Base-by-base conservation (phyloP, 208 protist species). In the Crithidia expoeki region DNA sequence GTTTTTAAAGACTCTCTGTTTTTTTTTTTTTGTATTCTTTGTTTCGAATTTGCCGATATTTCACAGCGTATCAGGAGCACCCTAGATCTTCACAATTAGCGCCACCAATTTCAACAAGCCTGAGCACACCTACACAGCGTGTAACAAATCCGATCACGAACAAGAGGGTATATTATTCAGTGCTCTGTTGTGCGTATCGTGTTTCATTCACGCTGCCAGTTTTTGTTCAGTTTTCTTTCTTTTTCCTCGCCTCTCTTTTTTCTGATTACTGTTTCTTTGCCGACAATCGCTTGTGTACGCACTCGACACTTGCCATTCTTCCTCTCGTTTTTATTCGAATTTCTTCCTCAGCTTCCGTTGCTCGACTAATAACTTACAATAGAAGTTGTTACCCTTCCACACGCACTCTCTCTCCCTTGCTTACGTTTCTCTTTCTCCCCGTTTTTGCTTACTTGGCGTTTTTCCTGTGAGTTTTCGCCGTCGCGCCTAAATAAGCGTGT, bases 311-410 rank as follows among this genome's bases (percentile, higher is more conserved):
- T 49, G n/a, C 23, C 21, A 60, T 25, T 17, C 27, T 67, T 65
- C 59, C 47, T 49, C 68, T 70, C 59, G n/a, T 40, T 55, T 62
- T 68, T 51, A 21, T 33, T 64, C 23, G n/a, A 46, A 49, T 51
- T 60, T 60, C 47, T 36, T n/a, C 78, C 7, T 52, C 14, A 30
- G 16, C 21, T 52, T 23, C 21, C 44, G 6, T 21, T 4, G 19
- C 44, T 50, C 17, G 6, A 32, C 36, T 36, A 56, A 14, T 28
- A 56, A 56, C 51, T 56, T 56, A 56, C 51, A 56, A 36, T 36
- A n/a, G 51, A 56, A 56, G 51, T 56, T 56, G 51, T 36, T 32
- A 16, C 28, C 51, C 2, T 19, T 44, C 9, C 27, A 16, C 3
- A 5, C 28, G 19, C n/a, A 28, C 16, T 44, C 11, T 61, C 56